Evolutionary conservation across 495 filamentous ascomycete species (phyloP).

Genomic region (Amphirosellinia nigrospora): DNA sequence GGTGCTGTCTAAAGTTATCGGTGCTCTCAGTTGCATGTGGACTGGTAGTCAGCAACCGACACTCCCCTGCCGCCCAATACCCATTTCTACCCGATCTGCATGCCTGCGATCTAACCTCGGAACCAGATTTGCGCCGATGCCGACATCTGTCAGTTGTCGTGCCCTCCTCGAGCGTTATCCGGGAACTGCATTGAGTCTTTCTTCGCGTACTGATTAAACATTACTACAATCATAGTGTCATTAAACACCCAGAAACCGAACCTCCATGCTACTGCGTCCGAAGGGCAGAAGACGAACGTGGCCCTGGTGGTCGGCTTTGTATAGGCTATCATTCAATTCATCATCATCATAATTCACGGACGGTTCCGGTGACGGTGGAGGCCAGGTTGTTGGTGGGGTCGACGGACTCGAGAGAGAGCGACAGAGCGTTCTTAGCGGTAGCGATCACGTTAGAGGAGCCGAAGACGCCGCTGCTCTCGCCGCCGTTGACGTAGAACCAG

Average conservation of each 20-base stretch:
- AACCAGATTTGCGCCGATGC: neutral
- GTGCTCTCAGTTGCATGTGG: neutral
- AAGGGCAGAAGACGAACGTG: neutral
- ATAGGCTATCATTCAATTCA: constrained; percentile 2
- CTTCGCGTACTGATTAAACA: constrained; percentile 25
- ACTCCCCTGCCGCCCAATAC: constrained; percentile 8
- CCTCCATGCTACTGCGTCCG: neutral
- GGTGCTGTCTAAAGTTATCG: constrained; percentile 5
- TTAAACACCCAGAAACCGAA: neutral
- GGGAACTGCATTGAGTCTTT: neutral
- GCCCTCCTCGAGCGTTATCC: neutral
- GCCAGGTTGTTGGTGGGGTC: constrained; percentile 31
- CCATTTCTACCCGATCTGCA: neutral
- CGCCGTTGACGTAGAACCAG: constrained; percentile 93
- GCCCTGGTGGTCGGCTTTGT: neutral
- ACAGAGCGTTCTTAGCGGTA: constrained; percentile 40
- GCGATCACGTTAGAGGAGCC: constrained; percentile 38
- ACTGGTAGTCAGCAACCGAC: neutral
- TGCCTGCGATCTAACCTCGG: neutral
- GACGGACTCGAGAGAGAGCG: constrained; percentile 38
- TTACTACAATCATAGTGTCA: constrained; percentile 19
- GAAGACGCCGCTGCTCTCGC: constrained; percentile 56
- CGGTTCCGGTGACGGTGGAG: constrained; percentile 39
- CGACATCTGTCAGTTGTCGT: neutral
- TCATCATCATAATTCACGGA: constrained; percentile 44